These are phyloP conservation scores for Quercus engelmannii DNA, from an alignment of 306 rosid species.

Conservation along the genomic window DNA sequence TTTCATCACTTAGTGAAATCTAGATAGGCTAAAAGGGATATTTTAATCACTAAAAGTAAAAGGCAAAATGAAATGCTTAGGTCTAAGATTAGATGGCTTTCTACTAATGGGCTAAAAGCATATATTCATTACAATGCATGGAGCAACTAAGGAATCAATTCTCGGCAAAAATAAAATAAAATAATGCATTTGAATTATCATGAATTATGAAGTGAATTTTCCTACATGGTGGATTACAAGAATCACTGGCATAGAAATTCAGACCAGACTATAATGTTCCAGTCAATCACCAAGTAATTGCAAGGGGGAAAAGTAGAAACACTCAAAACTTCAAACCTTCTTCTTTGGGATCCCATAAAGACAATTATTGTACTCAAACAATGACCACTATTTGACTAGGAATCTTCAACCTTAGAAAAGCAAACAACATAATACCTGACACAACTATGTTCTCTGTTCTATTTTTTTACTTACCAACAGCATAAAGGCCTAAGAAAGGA, in stretches of 20 bases:
- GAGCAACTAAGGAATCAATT: conserved; percentile 1
- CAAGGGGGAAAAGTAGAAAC: background rate
- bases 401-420: background rate
- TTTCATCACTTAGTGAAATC: background rate
- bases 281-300: background rate
- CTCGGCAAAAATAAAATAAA: background rate
- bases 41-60: background rate
- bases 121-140: conserved; percentile 15
- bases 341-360: background rate
- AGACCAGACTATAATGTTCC: background rate
- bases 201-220: background rate
- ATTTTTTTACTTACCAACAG: background rate
- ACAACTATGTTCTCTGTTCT: background rate
- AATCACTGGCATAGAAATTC: background rate
- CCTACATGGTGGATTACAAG: background rate
- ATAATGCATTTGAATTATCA: background rate
- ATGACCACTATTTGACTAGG: background rate
- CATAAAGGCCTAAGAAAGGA: background rate
- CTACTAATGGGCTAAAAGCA: background rate
- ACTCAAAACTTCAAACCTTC: background rate
- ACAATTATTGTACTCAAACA: background rate
- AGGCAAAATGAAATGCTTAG: background rate
- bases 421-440: background rate
- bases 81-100: background rate
- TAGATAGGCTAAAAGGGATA: background rate